phyloP scores from a whole-genome alignment of 345 rosid genomes.

The Eucalyptus globulus region DNA sequence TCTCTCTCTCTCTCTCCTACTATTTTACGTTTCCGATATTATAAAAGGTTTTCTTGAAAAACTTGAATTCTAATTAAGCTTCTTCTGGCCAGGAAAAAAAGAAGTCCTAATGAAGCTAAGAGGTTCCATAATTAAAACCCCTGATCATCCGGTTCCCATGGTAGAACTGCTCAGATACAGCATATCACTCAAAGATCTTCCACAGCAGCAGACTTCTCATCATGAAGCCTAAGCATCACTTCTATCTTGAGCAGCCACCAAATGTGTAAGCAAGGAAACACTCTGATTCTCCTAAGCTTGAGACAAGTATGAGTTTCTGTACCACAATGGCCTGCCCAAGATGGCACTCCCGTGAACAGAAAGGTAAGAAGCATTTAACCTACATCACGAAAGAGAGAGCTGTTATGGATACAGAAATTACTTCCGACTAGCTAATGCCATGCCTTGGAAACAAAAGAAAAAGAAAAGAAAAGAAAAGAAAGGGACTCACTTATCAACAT shows the following conservation, averaged over 20 bases:
- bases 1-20: neutral
- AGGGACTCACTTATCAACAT: conserved; percentile 59
- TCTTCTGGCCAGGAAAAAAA: neutral
- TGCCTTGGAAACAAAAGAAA: neutral
- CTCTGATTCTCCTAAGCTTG: conserved; percentile 7
- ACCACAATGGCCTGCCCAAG: conserved; percentile 66
- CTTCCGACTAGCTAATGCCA: neutral
- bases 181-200: neutral
- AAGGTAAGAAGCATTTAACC: conserved; percentile 76
- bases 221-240: neutral
- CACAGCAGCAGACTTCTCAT: neutral
- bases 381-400: neutral
- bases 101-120: neutral
- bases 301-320: conserved; percentile 39
- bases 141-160: neutral
- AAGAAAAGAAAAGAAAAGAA: neutral
- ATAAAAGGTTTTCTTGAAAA: neutral
- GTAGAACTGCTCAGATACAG: neutral
- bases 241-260: neutral
- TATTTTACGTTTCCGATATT: neutral
- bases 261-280: neutral
- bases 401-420: neutral
- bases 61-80: neutral
- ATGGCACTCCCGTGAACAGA: conserved; percentile 70
- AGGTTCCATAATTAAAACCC: neutral